Evolutionary conservation across 768 basidiomycete genomes (phyloP).

Genomic region (Lepiota venenata): DNA sequence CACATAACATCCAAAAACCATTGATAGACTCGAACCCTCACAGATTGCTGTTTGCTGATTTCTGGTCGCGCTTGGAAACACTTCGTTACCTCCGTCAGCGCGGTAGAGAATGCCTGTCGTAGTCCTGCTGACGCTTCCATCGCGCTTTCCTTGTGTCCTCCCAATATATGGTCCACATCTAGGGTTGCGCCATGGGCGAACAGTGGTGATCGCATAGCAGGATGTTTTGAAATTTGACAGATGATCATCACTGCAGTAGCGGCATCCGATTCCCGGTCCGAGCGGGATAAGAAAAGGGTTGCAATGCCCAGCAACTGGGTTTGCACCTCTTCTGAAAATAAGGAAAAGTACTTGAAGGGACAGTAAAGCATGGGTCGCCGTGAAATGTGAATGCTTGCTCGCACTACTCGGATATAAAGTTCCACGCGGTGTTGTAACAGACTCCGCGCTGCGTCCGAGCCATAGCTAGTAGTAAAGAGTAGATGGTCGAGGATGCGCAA

Average conservation of each 20-base stretch:
- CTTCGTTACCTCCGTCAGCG: neutral
- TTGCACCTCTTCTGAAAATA: slow-evolving; percentile 2
- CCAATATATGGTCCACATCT: neutral
- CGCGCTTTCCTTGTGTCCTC: neutral
- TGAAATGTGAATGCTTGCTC: neutral
- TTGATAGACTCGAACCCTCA: neutral
- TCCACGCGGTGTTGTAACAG: slow-evolving; percentile 3
- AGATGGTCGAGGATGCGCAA: slow-evolving; percentile 2
- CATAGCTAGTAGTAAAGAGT: neutral
- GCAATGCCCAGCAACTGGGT: neutral
- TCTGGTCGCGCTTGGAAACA: neutral
- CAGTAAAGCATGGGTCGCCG: slow-evolving; percentile 1
- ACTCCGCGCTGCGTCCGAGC: neutral
- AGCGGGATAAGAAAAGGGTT: neutral
- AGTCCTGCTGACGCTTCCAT: neutral
- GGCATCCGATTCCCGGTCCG: neutral
- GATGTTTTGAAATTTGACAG: neutral
- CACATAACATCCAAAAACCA: slow-evolving; percentile 1
- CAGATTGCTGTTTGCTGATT: neutral
- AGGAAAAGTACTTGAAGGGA: neutral
- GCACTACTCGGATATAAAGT: neutral
- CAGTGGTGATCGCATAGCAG: neutral
- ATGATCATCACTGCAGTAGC: slow-evolving; percentile 2
- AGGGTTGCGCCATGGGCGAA: neutral
- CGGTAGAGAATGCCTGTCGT: neutral